Percentiles rank a stretch among this genome's conserved stretches.
These are phyloP conservation scores for Penicillium sp. DNA, from an alignment of 2,329 filamentous ascomycete genomes.

Conservation along the genomic window DNA sequence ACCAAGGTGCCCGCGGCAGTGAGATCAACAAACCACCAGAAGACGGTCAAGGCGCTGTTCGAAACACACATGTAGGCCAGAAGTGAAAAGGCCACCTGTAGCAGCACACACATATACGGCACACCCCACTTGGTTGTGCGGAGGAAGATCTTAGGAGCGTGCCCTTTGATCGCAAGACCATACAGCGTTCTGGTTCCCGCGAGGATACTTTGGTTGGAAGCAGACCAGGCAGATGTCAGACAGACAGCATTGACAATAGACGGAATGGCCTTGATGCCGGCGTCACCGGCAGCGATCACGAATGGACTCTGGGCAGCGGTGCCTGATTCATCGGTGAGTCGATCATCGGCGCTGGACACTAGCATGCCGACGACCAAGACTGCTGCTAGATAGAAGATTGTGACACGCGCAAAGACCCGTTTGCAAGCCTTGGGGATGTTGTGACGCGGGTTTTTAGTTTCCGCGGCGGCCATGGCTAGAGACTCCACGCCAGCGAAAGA, in stretches of 20 bases:
- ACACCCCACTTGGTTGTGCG: conserved; percentile 39
- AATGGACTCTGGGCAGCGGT: conserved; percentile 55
- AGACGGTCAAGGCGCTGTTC: conserved; percentile 61
- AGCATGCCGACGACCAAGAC: conserved; percentile 62
- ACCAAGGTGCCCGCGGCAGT: conserved; percentile 65
- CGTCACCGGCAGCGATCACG: conserved; percentile 70
- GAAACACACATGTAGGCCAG: conserved; percentile 50
- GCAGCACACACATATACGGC: conserved; percentile 46
- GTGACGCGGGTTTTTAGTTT: conserved; percentile 55
- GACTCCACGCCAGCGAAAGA: conserved; percentile 49
- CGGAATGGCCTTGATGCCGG: conserved; percentile 67
- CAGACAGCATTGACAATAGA: conserved; percentile 77
- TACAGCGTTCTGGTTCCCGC: conserved; percentile 57
- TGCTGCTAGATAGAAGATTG: conserved; percentile 60
- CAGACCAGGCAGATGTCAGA: conserved; percentile 70
- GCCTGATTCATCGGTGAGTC: conserved; percentile 21
- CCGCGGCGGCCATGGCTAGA: conserved; percentile 58
- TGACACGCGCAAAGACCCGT: conserved; percentile 57
- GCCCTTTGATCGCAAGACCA: conserved; percentile 49
- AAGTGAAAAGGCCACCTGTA: conserved; percentile 46
- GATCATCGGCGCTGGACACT: conserved; percentile 56
- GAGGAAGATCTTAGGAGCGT: conserved; percentile 56
- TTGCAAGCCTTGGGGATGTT: conserved; percentile 59
- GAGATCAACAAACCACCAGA: conserved; percentile 65
- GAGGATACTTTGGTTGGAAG: conserved; percentile 67